These are phyloP conservation scores for Colletotrichum sp. DNA, from an alignment of 2,329 filamentous ascomycete species.

Conservation along the genomic window DNA sequence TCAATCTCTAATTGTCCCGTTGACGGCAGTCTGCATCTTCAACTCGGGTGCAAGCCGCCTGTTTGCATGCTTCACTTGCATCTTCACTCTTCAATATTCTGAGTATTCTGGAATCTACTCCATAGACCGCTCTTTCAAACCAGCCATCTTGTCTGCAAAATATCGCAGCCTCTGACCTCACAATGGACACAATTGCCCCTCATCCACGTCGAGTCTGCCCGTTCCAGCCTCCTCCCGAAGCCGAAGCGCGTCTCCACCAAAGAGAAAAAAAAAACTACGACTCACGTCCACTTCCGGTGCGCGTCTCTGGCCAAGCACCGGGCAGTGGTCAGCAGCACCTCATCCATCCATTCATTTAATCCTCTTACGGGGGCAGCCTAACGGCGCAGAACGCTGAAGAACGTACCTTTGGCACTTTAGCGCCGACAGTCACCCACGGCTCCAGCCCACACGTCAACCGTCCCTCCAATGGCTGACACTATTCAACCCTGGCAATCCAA, in stretches of 20 bases:
- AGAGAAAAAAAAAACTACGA: neutral
- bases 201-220: neutral
- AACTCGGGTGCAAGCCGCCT: neutral
- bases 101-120: neutral
- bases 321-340: neutral
- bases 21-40: neutral
- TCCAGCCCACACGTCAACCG: neutral
- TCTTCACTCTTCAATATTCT: neutral
- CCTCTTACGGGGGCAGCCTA: neutral
- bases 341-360: neutral
- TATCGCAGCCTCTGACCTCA: neutral
- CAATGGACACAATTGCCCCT: neutral
- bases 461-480: neutral
- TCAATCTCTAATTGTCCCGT: neutral
- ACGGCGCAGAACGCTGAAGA: constrained; percentile 21
- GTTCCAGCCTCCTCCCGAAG: constrained; percentile 19
- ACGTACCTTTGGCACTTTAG: constrained; percentile 4
- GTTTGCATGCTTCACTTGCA: neutral
- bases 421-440: neutral
- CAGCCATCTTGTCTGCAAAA: constrained; percentile 9
- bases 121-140: constrained; percentile 4
- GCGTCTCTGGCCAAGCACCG: constrained; percentile 5
- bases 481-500: neutral
- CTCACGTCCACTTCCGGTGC: constrained; percentile 10
- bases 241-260: constrained; percentile 23